phyloP scores from a whole-genome alignment of 208 protist species.

The Leishmania turanica region DNA sequence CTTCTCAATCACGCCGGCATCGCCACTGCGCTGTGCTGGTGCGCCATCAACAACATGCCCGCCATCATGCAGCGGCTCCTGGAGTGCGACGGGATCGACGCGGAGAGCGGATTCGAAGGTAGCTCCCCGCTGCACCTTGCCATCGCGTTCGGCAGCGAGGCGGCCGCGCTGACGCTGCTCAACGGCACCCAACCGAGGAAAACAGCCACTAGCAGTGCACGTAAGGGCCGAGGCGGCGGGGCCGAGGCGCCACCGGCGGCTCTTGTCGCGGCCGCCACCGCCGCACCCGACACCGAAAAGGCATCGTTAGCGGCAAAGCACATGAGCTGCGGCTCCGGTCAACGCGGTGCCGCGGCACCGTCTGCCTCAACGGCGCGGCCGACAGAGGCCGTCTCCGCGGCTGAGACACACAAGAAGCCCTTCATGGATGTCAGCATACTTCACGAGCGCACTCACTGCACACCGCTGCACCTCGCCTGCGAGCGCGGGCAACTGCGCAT shows the following conservation, averaged over 20 bases:
- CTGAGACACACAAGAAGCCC: slow-evolving; percentile 20
- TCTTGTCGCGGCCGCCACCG: background rate
- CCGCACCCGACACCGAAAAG: background rate
- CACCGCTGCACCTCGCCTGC: slow-evolving; percentile 82
- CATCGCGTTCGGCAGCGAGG: slow-evolving; percentile 64
- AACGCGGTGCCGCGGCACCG: background rate
- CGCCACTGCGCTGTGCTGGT: slow-evolving; percentile 80
- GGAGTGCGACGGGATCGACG: slow-evolving; percentile 52
- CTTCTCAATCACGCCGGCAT: slow-evolving; percentile 77
- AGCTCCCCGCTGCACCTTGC: slow-evolving; percentile 72
- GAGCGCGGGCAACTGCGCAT: slow-evolving; percentile 65
- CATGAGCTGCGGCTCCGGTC: background rate
- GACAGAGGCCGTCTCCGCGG: background rate
- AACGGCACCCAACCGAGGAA: slow-evolving; percentile 26
- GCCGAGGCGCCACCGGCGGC: background rate
- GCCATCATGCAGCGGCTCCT: slow-evolving; percentile 61
- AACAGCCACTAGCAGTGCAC: background rate
- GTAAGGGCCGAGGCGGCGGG: background rate
- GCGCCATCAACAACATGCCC: slow-evolving; percentile 74
- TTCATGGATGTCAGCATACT: slow-evolving; percentile 73
- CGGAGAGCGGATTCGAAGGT: slow-evolving; percentile 57
- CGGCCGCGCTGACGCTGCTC: slow-evolving; percentile 66
- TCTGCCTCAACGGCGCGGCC: background rate
- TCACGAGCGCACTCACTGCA: slow-evolving; percentile 66
- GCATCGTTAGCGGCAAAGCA: background rate